Percentiles rank a stretch among this genome's conserved stretches.
Evolutionary conservation across 2,329 filamentous ascomycete species (phyloP).

Genomic region (Aspergillus aculeatus): DNA sequence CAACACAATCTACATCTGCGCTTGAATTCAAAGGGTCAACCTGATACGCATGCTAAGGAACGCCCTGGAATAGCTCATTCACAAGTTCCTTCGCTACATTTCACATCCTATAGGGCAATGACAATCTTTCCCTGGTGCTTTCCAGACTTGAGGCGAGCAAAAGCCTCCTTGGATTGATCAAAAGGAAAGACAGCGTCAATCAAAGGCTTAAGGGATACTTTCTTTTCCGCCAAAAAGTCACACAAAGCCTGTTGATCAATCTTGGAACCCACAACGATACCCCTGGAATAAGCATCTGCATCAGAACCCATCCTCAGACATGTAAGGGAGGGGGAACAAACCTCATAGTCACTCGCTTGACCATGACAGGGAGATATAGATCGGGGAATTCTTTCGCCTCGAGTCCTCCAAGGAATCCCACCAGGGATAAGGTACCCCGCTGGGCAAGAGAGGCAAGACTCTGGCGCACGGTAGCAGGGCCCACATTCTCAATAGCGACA

Average conservation of each 20-base stretch:
- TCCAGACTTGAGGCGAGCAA: conserved; percentile 10
- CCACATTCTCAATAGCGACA: not conserved
- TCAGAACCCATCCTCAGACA: not conserved
- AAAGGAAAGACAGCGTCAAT: conserved; percentile 6
- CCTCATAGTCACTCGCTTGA: not conserved
- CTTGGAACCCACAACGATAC: conserved; percentile 3
- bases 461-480: conserved; percentile 39
- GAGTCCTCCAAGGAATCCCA: conserved; percentile 2
- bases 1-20: too few species aligned
- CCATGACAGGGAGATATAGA: not conserved
- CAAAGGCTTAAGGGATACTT: not conserved
- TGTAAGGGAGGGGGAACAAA: not conserved
- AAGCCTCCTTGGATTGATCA: conserved; percentile 10
- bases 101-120: not conserved
- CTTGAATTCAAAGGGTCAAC: too few species aligned
- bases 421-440: conserved; percentile 1
- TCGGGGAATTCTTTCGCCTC: conserved; percentile 1
- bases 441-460: conserved; percentile 6
- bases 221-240: conserved; percentile 1
- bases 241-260: not conserved
- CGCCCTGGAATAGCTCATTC: not conserved
- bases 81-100: not conserved
- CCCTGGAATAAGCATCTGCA: not conserved
- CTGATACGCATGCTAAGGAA: too few species aligned
- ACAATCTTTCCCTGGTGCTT: conserved; percentile 17